Evolutionary conservation across 768 basidiomycete species (phyloP).

Genomic region (Lepiota brunneoincarnata): DNA sequence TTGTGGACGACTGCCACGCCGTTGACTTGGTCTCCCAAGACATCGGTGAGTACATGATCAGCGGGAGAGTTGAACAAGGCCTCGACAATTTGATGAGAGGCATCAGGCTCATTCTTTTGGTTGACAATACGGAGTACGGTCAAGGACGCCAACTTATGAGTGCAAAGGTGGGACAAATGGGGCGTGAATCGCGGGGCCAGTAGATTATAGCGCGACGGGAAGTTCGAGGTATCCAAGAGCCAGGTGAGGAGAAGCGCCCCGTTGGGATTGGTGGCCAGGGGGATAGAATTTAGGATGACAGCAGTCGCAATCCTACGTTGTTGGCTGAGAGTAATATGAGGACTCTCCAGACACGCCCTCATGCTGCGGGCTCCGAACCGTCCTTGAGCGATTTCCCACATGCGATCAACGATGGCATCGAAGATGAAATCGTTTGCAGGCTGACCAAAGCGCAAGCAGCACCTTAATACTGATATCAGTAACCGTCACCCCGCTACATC

Average conservation of each 20-base stretch:
- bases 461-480: constrained; percentile 38
- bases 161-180: constrained; percentile 94
- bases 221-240: constrained; percentile 92
- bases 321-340: constrained; percentile 82
- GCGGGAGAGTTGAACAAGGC: constrained; percentile 88
- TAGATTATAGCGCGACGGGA: constrained; percentile 93
- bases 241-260: constrained; percentile 94
- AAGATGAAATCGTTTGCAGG: constrained; percentile 96
- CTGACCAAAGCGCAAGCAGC: constrained; percentile 86
- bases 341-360: constrained; percentile 93
- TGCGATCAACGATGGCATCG: constrained; percentile 95
- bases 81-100: constrained; percentile 82
- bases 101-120: constrained; percentile 90
- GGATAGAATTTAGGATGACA: constrained; percentile 95
- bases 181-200: constrained; percentile 95
- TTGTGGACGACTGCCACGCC: constrained; percentile 93
- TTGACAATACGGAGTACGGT: constrained; percentile 96
- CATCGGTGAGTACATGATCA: constrained; percentile 90
- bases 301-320: constrained; percentile 94
- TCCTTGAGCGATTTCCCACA: constrained; percentile 98
- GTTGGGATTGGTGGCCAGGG: constrained; percentile 96
- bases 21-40: constrained; percentile 94
- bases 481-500: neutral
- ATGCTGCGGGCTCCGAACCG: constrained; percentile 97
- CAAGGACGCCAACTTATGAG: constrained; percentile 94